Conservation (phyloP, 2,329 filamentous ascomycete genomes). For the Fusarium torreyae region DNA sequence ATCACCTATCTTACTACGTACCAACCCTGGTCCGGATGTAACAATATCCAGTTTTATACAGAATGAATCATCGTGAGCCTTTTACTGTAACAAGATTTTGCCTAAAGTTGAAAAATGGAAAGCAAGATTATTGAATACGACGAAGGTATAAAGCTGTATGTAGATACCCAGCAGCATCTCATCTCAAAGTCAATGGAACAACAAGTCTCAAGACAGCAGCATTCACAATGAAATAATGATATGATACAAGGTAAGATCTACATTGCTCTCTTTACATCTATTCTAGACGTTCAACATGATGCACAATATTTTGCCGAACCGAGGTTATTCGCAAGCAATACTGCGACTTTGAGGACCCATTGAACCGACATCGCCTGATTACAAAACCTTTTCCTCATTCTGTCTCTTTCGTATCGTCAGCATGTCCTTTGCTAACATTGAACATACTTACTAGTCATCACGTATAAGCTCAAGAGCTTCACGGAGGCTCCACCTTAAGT, state of each 20-base stretch:
- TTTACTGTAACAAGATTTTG: accelerated
- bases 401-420: neutral
- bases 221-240: neutral
- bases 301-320: constrained; percentile 37
- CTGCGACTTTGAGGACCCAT: constrained; percentile 30
- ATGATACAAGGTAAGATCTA: neutral
- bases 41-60: neutral
- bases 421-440: neutral
- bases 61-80: constrained; percentile 13
- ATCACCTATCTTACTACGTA: too few relatives aligned
- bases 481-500: too few relatives aligned
- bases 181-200: too few relatives aligned
- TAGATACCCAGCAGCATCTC: neutral
- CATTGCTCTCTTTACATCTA: accelerated
- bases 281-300: neutral
- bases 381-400: neutral
- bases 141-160: neutral
- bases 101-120: accelerated
- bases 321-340: constrained; percentile 17
- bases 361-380: constrained; percentile 35
- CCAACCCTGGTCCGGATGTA: neutral
- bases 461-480: too few relatives aligned
- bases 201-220: too few relatives aligned
- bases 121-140: accelerated
- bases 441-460: neutral